phyloP scores from a whole-genome alignment of 495 filamentous ascomycete species.

The Penicillium angulare region DNA sequence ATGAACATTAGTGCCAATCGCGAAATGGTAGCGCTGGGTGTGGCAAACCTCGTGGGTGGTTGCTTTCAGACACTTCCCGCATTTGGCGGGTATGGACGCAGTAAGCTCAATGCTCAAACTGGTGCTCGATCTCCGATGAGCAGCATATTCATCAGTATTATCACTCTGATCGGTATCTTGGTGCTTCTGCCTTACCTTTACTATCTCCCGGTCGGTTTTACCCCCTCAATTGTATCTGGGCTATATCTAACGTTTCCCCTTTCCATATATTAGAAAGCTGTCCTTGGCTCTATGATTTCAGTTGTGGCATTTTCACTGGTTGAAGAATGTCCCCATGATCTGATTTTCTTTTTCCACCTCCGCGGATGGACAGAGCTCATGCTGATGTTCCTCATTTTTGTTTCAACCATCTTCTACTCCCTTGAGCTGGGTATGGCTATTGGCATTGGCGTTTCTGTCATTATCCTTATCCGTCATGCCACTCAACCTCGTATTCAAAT shows the following conservation, averaged over 20 bases:
- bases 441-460: constrained; percentile 81
- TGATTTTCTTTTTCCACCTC: constrained; percentile 84
- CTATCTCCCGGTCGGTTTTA: constrained; percentile 76
- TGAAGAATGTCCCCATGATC: constrained; percentile 90
- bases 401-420: constrained; percentile 90
- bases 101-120: constrained; percentile 90
- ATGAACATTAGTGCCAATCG: constrained; percentile 86
- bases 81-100: constrained; percentile 94
- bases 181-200: constrained; percentile 90
- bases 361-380: constrained; percentile 79
- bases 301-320: constrained; percentile 93
- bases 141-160: constrained; percentile 75
- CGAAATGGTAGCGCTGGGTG: constrained; percentile 88
- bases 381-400: constrained; percentile 87
- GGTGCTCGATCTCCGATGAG: constrained; percentile 93
- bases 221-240: neutral
- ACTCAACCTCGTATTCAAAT: constrained; percentile 97
- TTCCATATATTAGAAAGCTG: constrained; percentile 66
- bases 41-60: constrained; percentile 85
- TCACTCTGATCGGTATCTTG: constrained; percentile 76
- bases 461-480: constrained; percentile 84
- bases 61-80: constrained; percentile 89
- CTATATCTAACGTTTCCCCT: neutral
- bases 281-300: constrained; percentile 90
- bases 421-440: constrained; percentile 83